Evolutionary conservation across 169 alveolate genomes (phyloP).

Genomic region (Eimeria brunetti): DNA sequence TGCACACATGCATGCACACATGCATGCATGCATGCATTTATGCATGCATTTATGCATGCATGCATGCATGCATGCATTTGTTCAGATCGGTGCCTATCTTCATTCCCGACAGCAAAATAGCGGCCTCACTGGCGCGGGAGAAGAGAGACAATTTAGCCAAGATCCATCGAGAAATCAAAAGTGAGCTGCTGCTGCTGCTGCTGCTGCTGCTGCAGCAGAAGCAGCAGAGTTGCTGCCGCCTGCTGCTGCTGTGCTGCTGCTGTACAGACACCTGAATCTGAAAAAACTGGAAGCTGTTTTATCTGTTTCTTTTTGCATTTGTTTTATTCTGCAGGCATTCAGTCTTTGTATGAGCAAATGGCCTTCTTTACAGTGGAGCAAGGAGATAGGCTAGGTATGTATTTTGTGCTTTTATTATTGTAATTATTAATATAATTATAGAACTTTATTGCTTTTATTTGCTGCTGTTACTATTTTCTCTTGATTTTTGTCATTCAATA

Average conservation of each 20-base stretch:
- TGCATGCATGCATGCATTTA: no score
- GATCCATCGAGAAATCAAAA: slow-evolving; percentile 62
- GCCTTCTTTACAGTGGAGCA: slow-evolving; percentile 47
- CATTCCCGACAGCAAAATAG: slow-evolving; percentile 50
- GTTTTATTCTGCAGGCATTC: slow-evolving; percentile 20
- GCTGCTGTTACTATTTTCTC: no score
- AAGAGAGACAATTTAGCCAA: slow-evolving; percentile 52
- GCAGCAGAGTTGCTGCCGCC: neutral
- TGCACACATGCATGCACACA: no score
- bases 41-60: no score
- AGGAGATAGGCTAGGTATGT: slow-evolving; percentile 37
- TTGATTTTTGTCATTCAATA: no score
- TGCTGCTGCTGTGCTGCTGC: neutral
- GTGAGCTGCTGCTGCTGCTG: neutral
- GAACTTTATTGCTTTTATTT: no score
- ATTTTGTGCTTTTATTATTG: neutral
- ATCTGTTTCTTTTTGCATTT: neutral
- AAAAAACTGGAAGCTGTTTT: neutral
- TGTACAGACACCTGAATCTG: neutral
- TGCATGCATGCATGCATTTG: neutral
- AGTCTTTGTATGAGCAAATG: slow-evolving; percentile 61
- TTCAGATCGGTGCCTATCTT: slow-evolving; percentile 60
- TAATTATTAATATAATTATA: no score
- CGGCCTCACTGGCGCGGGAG: slow-evolving; percentile 32
- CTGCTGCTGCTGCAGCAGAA: neutral